Evolutionary conservation across 176 grass and related monocot genomes (phyloP).

Genomic region (Alloteropsis semialata): DNA sequence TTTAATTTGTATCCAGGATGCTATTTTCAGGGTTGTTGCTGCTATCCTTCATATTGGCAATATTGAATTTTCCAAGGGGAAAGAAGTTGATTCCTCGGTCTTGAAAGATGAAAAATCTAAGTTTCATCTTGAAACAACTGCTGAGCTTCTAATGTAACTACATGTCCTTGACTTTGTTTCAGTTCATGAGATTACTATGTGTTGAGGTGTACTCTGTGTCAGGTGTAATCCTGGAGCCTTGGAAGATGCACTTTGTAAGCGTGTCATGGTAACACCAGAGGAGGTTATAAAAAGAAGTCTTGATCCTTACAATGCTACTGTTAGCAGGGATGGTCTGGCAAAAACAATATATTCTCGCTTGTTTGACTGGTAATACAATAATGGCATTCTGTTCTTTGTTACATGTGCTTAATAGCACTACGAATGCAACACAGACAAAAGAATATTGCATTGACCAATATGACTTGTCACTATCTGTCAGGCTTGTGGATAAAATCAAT

Average conservation of each 20-base stretch:
- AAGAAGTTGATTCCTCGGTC: slow-evolving; percentile 92
- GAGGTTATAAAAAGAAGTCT: slow-evolving; percentile 98
- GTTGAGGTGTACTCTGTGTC: slow-evolving; percentile 40
- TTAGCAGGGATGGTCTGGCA: slow-evolving; percentile 97
- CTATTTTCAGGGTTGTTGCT: slow-evolving; percentile 97
- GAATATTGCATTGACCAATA: background rate
- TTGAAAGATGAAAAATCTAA: slow-evolving; percentile 97
- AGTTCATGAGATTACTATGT: slow-evolving; percentile 13
- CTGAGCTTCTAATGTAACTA: slow-evolving; percentile 93
- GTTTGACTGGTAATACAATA: slow-evolving; percentile 91
- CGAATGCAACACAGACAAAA: background rate
- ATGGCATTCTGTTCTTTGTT: slow-evolving; percentile 28
- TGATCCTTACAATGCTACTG: slow-evolving; percentile 84
- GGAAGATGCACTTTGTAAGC: slow-evolving; percentile 94
- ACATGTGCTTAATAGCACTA: slow-evolving; percentile 18
- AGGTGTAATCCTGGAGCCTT: slow-evolving; percentile 88
- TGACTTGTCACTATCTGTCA: slow-evolving; percentile 34
- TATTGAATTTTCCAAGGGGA: slow-evolving; percentile 93
- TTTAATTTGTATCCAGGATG: slow-evolving; percentile 73
- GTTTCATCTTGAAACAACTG: slow-evolving; percentile 93
- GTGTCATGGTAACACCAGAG: slow-evolving; percentile 97
- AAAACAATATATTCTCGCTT: slow-evolving; percentile 98
- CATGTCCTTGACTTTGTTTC: slow-evolving; percentile 26
- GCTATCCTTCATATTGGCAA: slow-evolving; percentile 98
- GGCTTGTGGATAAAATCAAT: slow-evolving; percentile 98